Evolutionary conservation across 495 filamentous ascomycete species (phyloP), one percentile per base, ranked within the genome.

Genomic region (Chaetomium tenue): DNA sequence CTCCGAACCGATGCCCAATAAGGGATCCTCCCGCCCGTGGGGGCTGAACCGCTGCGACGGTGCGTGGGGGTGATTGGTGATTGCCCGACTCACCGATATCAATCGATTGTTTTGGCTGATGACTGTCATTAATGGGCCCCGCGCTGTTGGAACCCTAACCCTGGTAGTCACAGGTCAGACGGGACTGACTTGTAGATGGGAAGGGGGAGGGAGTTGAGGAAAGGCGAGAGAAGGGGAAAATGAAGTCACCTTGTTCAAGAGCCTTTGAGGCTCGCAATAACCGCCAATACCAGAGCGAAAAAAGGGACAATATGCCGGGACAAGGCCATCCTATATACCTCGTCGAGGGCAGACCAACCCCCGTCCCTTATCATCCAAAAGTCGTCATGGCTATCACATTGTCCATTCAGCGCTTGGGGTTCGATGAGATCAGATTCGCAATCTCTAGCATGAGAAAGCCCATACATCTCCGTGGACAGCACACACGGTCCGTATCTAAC

Each of bases 371-470:
- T 40, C 47, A 48, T 50, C 37, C 55, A 56, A 15, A 33, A 39
- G 37, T 44, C 20, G 20, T 5, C 7, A 46, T 57, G 54, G 54
- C 20, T 23, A 42, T 25, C 9, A 23, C 30, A 15, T 64, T 37
- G 50, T 39, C 66, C 64, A 69, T 59, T 65, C 58, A 69, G 64
- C 47, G 37, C 37, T 30, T 68, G 60, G 53, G 56, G 63, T 61
- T 57, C 54, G 44, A 58, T 61, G 65, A 46, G 40, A 42, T 22
- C 37, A 48, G 51, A 65, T 63, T 69, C 66, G 69, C 69, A 68
- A 69, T 71, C 65, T 66, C 60, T 47, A 55, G 55, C 61, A 44
- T 33, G 60, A 50, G 61, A 64, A 58, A 68, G 52, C 55, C 54
- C 59, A 52, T 20, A 16, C 52, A 22, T 55, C 15, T 30, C 28